Conservation (phyloP, 2,329 filamentous ascomycete species). For the Plenodomus biglobosus region DNA sequence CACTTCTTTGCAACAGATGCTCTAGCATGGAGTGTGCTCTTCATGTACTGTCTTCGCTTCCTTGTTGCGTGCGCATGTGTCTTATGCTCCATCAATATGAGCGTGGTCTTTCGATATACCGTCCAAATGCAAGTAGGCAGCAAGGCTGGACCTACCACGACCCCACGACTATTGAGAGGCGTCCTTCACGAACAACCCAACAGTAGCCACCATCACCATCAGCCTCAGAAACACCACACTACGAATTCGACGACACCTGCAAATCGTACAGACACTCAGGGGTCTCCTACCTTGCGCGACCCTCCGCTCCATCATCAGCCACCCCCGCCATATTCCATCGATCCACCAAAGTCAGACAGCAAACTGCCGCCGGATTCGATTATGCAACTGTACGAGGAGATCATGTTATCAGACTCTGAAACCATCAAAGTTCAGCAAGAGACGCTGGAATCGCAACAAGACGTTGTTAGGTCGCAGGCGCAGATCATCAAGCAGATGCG, state of each 20-base stretch:
- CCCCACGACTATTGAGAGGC: too few species aligned
- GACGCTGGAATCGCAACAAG: constrained; percentile 11
- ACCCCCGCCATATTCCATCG: constrained; percentile 2
- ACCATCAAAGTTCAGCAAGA: constrained; percentile 12
- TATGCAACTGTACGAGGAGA: constrained; percentile 10
- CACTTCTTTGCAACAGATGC: neutral
- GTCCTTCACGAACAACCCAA: neutral
- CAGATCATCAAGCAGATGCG: constrained; percentile 9
- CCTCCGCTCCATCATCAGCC: neutral
- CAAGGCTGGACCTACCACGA: neutral
- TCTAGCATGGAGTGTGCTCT: neutral
- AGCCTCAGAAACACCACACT: neutral
- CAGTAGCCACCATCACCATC: too few species aligned
- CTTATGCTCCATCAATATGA: neutral
- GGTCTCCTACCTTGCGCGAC: neutral
- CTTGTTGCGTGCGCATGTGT: neutral
- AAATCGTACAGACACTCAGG: neutral
- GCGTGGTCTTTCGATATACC: neutral
- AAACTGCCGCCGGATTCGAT: neutral
- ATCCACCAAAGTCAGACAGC: neutral
- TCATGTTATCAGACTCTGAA: constrained; percentile 11
- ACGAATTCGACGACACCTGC: neutral
- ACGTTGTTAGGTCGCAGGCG: constrained; percentile 7
- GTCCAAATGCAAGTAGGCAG: neutral
- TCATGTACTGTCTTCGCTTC: neutral